Evolutionary conservation across 2,329 filamentous ascomycete species (phyloP), one percentile per base, ranked within the genome.

Genomic region (Dactylonectria estremocensis): DNA sequence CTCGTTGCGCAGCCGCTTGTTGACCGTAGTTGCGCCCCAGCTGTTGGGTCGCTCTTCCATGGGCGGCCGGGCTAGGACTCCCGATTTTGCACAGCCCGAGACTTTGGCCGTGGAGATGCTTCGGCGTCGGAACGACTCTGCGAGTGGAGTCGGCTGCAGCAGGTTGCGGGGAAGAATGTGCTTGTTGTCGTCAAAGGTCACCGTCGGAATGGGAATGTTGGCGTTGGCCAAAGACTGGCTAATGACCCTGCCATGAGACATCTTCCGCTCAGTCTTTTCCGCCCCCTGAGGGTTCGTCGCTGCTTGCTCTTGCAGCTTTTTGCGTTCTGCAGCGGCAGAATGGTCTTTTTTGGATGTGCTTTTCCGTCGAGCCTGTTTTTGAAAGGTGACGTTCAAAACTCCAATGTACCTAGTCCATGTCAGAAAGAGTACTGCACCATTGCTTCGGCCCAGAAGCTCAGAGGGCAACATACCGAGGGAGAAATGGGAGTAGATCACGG

Each of bases 381-480:
- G 94, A 79, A 97, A 98, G 0, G 95, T 98, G 20, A 98, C 95
- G 80, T 98, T 98, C 57, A 99, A 84, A 48, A 99, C 96, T 69
- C 96, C 96, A 76, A 99, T 98, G 76, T 99, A 98, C 78, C 94
- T 97, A 2, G 45, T 18, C 49, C 50, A 24, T 35, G 66, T 72
- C 69, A 74, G 64, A 35, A 14, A n/a, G 14, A 22, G 50, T 31
- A 53, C n/a, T 14, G 13, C n/a, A 35, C 18, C 50, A 13, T 53
- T 55, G n/a, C n/a, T 52, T 20, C 18, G 35, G 49, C 33, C 24
- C 46, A n/a, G 20, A 57, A 50, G 37, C 22, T 28, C 46, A 61
- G 31, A 58, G 54, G 37, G 66, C 61, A 55, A 78, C 84, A 70
- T 84, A 93, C 91, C 95, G 94, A 71, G 96, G 96, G 71, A 99